phyloP scores from a whole-genome alignment of 345 rosid genomes.

The Excoecaria cochinchinensis region DNA sequence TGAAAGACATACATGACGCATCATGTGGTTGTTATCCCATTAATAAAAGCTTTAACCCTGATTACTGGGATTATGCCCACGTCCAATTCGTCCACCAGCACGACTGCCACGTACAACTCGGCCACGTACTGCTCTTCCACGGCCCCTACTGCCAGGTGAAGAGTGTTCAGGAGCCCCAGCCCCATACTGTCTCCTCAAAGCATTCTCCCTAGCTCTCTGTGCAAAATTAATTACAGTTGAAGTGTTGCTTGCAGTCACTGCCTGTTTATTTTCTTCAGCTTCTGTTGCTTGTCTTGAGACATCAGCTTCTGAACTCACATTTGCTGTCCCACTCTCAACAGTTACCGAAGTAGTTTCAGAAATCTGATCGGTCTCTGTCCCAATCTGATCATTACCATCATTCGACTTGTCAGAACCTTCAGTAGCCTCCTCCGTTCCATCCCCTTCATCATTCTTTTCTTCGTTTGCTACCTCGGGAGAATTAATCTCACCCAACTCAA shows the following conservation, averaged over 20 bases:
- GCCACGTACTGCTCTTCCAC: constrained; percentile 53
- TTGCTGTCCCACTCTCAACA: constrained; percentile 28
- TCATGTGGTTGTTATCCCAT: not conserved
- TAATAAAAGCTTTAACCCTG: constrained; percentile 26
- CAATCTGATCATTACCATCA: constrained; percentile 41
- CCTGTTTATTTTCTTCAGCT: constrained; percentile 51
- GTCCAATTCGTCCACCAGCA: constrained; percentile 46
- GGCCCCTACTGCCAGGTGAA: constrained; percentile 37
- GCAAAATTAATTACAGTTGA: constrained; percentile 49
- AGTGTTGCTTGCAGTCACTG: constrained; percentile 39
- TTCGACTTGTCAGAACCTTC: constrained; percentile 61
- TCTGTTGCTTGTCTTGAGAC: constrained; percentile 33
- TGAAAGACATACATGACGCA: not conserved
- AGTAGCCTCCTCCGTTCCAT: constrained; percentile 38
- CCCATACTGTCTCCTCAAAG: constrained; percentile 47
- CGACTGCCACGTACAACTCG: constrained; percentile 40
- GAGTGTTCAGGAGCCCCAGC: constrained; percentile 43
- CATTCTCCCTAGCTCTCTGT: constrained; percentile 56
- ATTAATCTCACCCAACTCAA: constrained; percentile 42
- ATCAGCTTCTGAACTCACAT: constrained; percentile 28
- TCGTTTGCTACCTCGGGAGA: constrained; percentile 48
- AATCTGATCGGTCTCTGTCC: constrained; percentile 34
- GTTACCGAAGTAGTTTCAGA: constrained; percentile 29
- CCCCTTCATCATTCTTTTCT: constrained; percentile 66
- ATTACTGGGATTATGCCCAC: constrained; percentile 47